These are phyloP conservation scores for Hemerocallis citrina DNA, from an alignment of 106 monocot genomes.

Conservation along the genomic window DNA sequence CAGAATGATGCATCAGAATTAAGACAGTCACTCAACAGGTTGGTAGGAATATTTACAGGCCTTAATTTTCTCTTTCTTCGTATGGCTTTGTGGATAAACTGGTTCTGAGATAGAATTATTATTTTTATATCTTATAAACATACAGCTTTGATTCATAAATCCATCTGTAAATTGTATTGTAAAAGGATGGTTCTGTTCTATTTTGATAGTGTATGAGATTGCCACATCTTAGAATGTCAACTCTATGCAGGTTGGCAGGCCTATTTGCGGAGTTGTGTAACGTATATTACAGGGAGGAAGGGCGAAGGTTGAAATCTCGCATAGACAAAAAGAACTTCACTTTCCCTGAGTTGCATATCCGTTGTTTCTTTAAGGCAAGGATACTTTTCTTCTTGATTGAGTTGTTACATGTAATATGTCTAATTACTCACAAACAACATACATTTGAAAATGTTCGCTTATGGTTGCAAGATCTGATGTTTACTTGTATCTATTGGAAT, in stretches of 20 bases:
- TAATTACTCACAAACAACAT: not conserved
- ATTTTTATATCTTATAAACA: not conserved
- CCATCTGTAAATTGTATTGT: not conserved
- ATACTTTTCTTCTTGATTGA: not conserved
- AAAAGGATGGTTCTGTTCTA: not conserved
- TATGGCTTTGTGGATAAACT: not conserved
- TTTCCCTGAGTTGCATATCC: conserved; percentile 63
- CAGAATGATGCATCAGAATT: conserved; percentile 50
- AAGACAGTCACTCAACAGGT: conserved; percentile 73
- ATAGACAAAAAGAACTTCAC: conserved; percentile 69
- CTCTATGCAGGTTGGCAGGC: conserved; percentile 30
- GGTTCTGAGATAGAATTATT: too few species aligned
- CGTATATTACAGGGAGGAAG: conserved; percentile 82
- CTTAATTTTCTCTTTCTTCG: not conserved
- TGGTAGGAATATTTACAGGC: not conserved
- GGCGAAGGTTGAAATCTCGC: conserved; percentile 50
- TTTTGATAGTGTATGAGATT: conserved; percentile 1
- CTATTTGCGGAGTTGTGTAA: conserved; percentile 75
- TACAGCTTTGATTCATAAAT: not conserved
- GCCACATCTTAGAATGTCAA: conserved; percentile 3
- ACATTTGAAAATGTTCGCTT: not conserved
- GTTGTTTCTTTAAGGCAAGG: conserved; percentile 78
- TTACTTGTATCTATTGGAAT: not conserved
- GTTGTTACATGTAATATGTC: not conserved
- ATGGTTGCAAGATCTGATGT: not conserved